These are phyloP conservation scores for Apophysomyces elegans DNA, from an alignment of 371 early-diverging fungal genomes.

Conservation along the genomic window DNA sequence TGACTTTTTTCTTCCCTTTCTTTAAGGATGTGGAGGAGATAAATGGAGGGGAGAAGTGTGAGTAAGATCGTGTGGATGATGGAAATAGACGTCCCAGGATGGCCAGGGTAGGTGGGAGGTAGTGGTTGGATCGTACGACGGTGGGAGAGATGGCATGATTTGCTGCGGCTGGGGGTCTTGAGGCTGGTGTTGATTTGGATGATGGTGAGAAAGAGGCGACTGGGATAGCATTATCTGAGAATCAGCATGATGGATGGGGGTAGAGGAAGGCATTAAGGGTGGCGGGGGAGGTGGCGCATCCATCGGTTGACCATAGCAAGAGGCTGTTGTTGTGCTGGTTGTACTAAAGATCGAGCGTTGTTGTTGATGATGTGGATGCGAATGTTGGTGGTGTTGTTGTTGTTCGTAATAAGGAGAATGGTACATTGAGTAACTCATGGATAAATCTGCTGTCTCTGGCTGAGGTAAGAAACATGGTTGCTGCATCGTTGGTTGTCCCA, in stretches of 20 bases:
- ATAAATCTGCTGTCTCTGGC: not conserved
- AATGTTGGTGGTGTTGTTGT: not conserved
- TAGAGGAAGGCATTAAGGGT: slow-evolving; percentile 4
- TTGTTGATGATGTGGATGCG: too few species aligned
- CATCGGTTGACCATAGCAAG: not conserved
- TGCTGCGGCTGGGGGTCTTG: not conserved
- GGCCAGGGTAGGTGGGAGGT: not conserved
- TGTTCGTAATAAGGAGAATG: not conserved
- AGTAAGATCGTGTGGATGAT: slow-evolving; percentile 1
- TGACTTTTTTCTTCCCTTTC: not conserved
- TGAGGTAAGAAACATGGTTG: not conserved
- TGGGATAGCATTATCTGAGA: not conserved
- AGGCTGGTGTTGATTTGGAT: too few species aligned
- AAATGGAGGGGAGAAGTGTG: not conserved
- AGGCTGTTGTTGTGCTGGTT: too few species aligned
- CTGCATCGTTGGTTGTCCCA: slow-evolving; percentile 7
- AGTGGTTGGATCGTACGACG: not conserved
- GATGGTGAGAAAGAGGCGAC: not conserved
- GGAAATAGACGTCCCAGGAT: slow-evolving; percentile 2
- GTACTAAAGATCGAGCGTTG: too few species aligned
- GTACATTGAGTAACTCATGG: slow-evolving; percentile 3
- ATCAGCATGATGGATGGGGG: not conserved
- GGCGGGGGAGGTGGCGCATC: slow-evolving; percentile 11
- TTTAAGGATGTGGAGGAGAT: slow-evolving; percentile 4
- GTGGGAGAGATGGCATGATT: not conserved